Evolutionary conservation across 306 rosid species (phyloP), one percentile per base, ranked within the genome.

Genomic region (Prunus kanzakura): DNA sequence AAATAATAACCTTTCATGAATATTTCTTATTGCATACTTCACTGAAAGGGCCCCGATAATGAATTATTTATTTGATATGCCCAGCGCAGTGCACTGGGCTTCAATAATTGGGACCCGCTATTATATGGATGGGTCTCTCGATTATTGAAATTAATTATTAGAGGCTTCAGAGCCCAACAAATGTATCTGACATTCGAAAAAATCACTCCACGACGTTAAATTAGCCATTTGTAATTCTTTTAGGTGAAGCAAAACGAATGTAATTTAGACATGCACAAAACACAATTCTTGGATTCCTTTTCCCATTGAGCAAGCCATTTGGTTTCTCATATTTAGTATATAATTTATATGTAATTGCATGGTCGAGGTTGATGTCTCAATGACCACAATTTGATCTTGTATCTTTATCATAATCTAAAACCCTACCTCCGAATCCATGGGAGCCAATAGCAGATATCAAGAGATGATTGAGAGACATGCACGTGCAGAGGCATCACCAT

Each of bases 21-120:
- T 16, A 15, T 63, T 29, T 8, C 20, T 60, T 25, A 27, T 60
- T 27, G 45, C 9, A 15, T 15, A 32, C 13, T 30, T 29, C 1
- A 0, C 0, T 11, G 2, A 15, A 30, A 15, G 0, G 25, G 67
- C 0, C 6, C 0, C 0, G 0, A 3, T 18, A 64, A 64, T 35
- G 4, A 64, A 64, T 64, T 35, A 19, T 32, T 35, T 38, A 64
- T 64, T 64, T 8, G 19, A 35, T 18, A 64, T 35, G 27, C 15
- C 16, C 9, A 35, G 25, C 0, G 23, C 8, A 35, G 10, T 6
- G 9, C 27, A 10, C 3, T 18, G 49, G 25, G 49, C 14, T 64
- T 3, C 2, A 19, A 16, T 32, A 64, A 64, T 13, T 63, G 3
- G 2, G 23, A 32, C 45, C 49, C 27, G 9, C 27, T 64, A 35